Conservation (phyloP, 352 stramenopile species). For the Globisporangium carolinianum region DNA sequence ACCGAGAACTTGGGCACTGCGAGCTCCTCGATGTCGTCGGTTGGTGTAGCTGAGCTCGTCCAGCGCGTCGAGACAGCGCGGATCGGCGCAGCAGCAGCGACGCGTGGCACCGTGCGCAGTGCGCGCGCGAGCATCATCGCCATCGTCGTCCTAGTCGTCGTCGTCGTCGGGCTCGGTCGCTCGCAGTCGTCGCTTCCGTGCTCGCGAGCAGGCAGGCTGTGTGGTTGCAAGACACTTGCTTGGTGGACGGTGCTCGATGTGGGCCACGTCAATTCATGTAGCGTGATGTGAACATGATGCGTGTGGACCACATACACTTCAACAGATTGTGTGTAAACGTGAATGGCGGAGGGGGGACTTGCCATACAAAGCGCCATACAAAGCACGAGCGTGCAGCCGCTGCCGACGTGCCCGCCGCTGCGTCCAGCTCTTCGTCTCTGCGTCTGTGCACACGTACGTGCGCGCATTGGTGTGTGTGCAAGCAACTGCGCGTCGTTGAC, state of each 20-base stretch:
- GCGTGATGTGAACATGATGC: neutral
- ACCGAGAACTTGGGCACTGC: slow-evolving; percentile 48
- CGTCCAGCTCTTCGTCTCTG: slow-evolving; percentile 3
- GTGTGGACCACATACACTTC: too few species aligned
- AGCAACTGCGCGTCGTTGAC: too few species aligned
- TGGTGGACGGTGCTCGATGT: neutral
- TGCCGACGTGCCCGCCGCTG: neutral
- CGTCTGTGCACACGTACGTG: neutral
- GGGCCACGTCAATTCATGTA: neutral
- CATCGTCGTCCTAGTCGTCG: slow-evolving; percentile 2
- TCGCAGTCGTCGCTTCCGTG: neutral
- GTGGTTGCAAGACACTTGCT: neutral
- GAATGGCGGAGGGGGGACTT: too few species aligned
- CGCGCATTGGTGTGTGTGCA: neutral
- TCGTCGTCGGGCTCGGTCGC: neutral
- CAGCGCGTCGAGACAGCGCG: neutral
- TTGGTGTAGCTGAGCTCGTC: neutral
- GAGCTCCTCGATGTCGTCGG: slow-evolving; percentile 9
- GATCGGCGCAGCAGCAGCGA: neutral
- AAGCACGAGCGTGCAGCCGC: neutral
- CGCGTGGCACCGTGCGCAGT: slow-evolving; percentile 5
- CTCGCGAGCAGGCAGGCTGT: neutral
- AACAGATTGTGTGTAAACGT: too few species aligned
- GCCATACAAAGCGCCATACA: slow-evolving; percentile 5
- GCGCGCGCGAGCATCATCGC: slow-evolving; percentile 7